phyloP scores from a whole-genome alignment of 2,329 filamentous ascomycete genomes.

The Aspergillus melleus region DNA sequence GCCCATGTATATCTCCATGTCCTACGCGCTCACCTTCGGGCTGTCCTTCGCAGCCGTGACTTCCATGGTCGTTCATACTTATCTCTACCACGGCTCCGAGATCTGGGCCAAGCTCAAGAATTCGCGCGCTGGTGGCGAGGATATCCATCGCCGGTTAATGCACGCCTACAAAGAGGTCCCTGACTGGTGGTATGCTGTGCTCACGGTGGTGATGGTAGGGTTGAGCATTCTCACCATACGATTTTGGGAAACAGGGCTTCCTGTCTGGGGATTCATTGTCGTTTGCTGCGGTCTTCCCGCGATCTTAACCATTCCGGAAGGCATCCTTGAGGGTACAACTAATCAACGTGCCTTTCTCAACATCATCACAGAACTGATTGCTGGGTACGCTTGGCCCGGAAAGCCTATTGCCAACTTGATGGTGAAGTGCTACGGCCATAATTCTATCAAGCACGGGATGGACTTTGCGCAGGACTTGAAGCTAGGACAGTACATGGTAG shows the following conservation, averaged over 20 bases:
- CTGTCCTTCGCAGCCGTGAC: conserved; percentile 65
- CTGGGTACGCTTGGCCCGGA: conserved; percentile 47
- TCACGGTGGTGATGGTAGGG: conserved; percentile 32
- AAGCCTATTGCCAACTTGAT: conserved; percentile 48
- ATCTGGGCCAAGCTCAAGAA: conserved; percentile 26
- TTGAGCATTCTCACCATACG: conserved; percentile 37
- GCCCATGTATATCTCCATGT: conserved; percentile 61
- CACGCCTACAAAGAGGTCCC: conserved; percentile 40
- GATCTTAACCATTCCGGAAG: conserved; percentile 47
- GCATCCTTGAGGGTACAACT: conserved; percentile 46
- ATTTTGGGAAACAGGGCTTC: conserved; percentile 45
- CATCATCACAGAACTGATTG: conserved; percentile 47
- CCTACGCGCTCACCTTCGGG: conserved; percentile 56
- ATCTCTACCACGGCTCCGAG: conserved; percentile 30
- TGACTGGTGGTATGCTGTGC: conserved; percentile 44
- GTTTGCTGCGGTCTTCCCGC: conserved; percentile 42
- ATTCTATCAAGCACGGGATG: conserved; percentile 52
- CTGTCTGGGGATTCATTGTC: conserved; percentile 43
- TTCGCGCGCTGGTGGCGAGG: conserved; percentile 35
- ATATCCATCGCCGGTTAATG: conserved; percentile 46
- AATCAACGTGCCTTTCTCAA: conserved; percentile 49
- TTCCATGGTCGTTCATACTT: conserved; percentile 42
- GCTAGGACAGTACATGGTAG: conserved; percentile 46
- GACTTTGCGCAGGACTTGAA: conserved; percentile 53
- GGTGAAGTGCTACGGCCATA: conserved; percentile 53